These are phyloP conservation scores for Maudiozyma pseudohumilis DNA, from an alignment of 805 yeast species.

Conservation along the genomic window DNA sequence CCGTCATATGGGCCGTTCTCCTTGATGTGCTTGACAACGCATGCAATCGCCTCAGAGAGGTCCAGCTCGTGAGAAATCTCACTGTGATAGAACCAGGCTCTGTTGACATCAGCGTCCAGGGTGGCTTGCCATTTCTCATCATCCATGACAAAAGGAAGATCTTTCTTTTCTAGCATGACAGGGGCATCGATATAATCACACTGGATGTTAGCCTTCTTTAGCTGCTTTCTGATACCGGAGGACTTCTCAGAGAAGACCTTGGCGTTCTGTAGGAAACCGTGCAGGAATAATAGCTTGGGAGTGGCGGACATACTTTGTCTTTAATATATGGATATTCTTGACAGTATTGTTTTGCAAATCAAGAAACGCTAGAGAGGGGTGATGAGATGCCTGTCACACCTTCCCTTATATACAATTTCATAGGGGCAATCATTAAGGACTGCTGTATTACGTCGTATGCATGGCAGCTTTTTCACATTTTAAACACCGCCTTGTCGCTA, in stretches of 20 bases:
- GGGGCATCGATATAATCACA: conserved; percentile 79
- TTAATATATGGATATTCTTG: background rate
- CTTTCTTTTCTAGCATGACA: conserved; percentile 48
- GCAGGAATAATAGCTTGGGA: conserved; percentile 66
- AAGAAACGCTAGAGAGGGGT: background rate
- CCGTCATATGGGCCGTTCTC: conserved; percentile 81
- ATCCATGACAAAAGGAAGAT: conserved; percentile 61
- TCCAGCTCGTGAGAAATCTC: conserved; percentile 38
- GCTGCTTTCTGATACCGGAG: conserved; percentile 73
- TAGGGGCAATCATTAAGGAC: too few relatives aligned
- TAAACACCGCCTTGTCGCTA: too few relatives aligned
- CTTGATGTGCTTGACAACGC: conserved; percentile 40
- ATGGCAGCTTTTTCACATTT: too few relatives aligned
- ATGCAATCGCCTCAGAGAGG: conserved; percentile 41
- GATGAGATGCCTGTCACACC: background rate
- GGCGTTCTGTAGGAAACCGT: conserved; percentile 84
- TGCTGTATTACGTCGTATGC: too few relatives aligned
- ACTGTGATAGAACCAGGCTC: conserved; percentile 71
- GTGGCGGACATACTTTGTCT: conserved; percentile 5
- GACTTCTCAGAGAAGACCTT: conserved; percentile 79
- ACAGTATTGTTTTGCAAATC: background rate
- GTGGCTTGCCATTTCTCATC: conserved; percentile 42
- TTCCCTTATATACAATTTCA: background rate
- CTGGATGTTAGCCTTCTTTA: conserved; percentile 55
- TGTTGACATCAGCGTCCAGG: conserved; percentile 36